phyloP scores from a whole-genome alignment of 2,329 filamentous ascomycete genomes.

The Penicillium freii region DNA sequence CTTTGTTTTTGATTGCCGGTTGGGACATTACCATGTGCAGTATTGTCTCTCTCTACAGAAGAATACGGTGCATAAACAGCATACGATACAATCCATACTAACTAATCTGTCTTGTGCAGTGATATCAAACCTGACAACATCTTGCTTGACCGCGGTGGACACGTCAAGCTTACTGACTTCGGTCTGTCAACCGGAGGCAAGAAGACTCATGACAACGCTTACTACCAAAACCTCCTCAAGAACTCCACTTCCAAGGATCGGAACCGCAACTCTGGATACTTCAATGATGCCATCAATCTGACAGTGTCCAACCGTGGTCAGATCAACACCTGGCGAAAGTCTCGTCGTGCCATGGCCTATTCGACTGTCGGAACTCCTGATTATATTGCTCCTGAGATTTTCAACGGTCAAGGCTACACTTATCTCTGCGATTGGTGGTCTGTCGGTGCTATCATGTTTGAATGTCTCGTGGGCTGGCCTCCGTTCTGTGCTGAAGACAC shows the following conservation, averaged over 20 bases:
- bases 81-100: conserved; percentile 16
- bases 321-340: conserved; percentile 98
- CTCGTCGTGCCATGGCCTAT: conserved; percentile 91
- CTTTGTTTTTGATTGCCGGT: background rate
- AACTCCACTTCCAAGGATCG: conserved; percentile 67
- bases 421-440: conserved; percentile 99
- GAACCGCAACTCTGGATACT: conserved; percentile 88
- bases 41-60: background rate
- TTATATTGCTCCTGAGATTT: conserved; percentile 98
- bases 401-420: conserved; percentile 92
- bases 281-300: conserved; percentile 90
- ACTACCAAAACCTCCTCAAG: conserved; percentile 94
- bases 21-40: background rate
- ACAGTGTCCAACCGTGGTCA: conserved; percentile 96
- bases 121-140: conserved; percentile 99
- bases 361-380: conserved; percentile 97
- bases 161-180: conserved; percentile 98
- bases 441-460: conserved; percentile 98
- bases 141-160: conserved; percentile 86
- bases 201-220: conserved; percentile 95
- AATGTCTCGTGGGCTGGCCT: conserved; percentile 97
- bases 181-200: conserved; percentile 97
- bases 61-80: background rate
- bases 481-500: conserved; percentile 98
- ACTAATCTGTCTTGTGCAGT: conserved; percentile 48